Evolutionary conservation across 2,329 filamentous ascomycete genomes (phyloP), one percentile per base, ranked within the genome.

Genomic region (Botrytis porri): DNA sequence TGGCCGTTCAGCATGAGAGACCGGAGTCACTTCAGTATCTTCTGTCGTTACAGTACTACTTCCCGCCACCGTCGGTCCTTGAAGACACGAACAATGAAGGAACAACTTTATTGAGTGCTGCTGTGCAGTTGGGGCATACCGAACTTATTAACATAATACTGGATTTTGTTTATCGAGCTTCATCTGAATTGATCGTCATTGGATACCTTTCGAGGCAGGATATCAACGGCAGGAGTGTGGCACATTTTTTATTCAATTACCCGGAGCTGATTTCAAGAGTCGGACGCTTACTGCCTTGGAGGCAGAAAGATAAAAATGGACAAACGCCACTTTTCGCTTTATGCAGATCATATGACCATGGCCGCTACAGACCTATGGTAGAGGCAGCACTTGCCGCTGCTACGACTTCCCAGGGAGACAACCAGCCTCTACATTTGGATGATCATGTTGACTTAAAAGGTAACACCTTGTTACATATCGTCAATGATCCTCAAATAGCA

Each of bases 251-350:
- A 25, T 99, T 99, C 83, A 93, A 97, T 79, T 91, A 93, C 14
- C 96, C 96, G 3, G 86, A 88, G 70, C 85, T 99, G 32, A 96
- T 99, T 77, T 84, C 86, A 62, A 87, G 88, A 71, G 91, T 98
- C 74, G 95, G 94, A 3, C 86, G 88, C 74, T 83, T 95, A 76
- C 85, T 99, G 70, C 93, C 94, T 14, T 99, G 96, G 96, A 88
- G 90, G 73, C 89, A 97, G 81, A 94, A 92, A 77, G 96, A 99
- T 82, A 97, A 94, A 81, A 98, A 98, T 80, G 96, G 96, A 0
- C 96, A 98, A 82, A 99, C 97, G n/a, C 97, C 96, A 2, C 84
- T 99, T 14, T 98, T 99, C 81, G 96, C 96, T 2, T 86, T 98
- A 1, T 98, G 95, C 81, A 90, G 96, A 77, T 98, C 94, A 0